phyloP scores from a whole-genome alignment of 352 stramenopile genomes.

The Phytophthora boehmeriae region DNA sequence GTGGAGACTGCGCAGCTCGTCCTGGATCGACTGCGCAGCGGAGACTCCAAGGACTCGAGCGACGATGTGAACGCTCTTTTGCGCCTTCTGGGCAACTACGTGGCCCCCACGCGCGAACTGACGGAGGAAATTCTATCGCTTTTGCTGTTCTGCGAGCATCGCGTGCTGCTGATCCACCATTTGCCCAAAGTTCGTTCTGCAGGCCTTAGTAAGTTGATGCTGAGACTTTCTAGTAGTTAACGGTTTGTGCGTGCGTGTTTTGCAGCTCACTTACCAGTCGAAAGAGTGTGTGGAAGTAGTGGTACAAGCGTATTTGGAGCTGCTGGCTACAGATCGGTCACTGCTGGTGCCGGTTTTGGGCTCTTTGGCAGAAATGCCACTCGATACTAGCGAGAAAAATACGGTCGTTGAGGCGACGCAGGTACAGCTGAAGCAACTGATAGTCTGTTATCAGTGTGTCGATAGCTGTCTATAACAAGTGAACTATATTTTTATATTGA shows the following conservation, averaged over 20 bases:
- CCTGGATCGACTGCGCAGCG: slow-evolving; percentile 70
- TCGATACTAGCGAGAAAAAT: slow-evolving; percentile 68
- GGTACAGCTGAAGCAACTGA: slow-evolving; percentile 26
- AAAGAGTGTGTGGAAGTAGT: slow-evolving; percentile 81
- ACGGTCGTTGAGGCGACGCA: slow-evolving; percentile 64
- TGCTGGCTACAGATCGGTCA: slow-evolving; percentile 75
- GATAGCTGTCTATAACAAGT: neutral
- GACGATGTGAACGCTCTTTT: slow-evolving; percentile 79
- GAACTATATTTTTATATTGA: neutral
- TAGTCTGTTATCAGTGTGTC: neutral
- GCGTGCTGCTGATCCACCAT: slow-evolving; percentile 81
- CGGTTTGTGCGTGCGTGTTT: neutral
- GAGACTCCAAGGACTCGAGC: slow-evolving; percentile 48
- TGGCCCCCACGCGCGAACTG: slow-evolving; percentile 70
- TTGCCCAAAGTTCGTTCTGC: slow-evolving; percentile 60
- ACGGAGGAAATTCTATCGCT: slow-evolving; percentile 76
- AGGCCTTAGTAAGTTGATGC: neutral
- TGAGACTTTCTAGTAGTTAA: neutral
- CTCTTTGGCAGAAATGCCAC: slow-evolving; percentile 76
- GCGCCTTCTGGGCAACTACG: slow-evolving; percentile 76
- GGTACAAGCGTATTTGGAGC: slow-evolving; percentile 71
- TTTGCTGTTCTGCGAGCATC: slow-evolving; percentile 76
- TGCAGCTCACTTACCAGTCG: slow-evolving; percentile 82
- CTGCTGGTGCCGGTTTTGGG: slow-evolving; percentile 81
- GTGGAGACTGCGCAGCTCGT: slow-evolving; percentile 58